Conservation (phyloP, 2,329 filamentous ascomycete species). For the Torrubiellomyces zombiae region DNA sequence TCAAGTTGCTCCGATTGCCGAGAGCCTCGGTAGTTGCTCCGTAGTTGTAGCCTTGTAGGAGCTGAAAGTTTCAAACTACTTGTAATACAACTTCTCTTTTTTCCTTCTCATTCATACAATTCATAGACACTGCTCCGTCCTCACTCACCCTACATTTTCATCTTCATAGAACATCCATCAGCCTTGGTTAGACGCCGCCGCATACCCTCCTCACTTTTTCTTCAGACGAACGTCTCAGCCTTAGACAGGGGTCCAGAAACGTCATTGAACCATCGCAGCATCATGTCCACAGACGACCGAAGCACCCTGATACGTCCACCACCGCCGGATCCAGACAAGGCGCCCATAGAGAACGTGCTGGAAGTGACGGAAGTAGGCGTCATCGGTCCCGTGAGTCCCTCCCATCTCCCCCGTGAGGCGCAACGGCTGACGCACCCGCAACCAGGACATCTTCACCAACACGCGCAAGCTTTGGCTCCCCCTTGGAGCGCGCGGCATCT, state of each 20-base stretch:
- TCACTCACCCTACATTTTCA: too few relatives aligned
- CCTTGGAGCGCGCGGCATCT: constrained; percentile 80
- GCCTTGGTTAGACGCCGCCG: too few relatives aligned
- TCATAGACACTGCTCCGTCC: too few relatives aligned
- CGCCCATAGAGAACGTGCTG: constrained; percentile 75
- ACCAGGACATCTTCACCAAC: constrained; percentile 87
- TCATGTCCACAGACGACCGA: constrained; percentile 11
- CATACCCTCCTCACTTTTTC: too few relatives aligned
- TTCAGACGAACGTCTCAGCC: too few relatives aligned
- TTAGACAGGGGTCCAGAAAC: not conserved
- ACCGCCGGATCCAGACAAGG: constrained; percentile 52
- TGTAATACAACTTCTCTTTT: too few relatives aligned
- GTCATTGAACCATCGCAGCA: not conserved
- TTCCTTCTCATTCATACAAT: too few relatives aligned
- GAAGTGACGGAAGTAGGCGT: constrained; percentile 68
- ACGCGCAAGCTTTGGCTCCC: constrained; percentile 85
- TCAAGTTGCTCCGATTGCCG: too few relatives aligned
- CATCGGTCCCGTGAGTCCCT: constrained; percentile 50
- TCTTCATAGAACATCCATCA: too few relatives aligned
- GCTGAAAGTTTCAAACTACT: too few relatives aligned
- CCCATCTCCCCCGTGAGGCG: not conserved
- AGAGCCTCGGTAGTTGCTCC: too few relatives aligned
- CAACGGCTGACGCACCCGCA: not conserved
- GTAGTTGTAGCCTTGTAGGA: too few relatives aligned
- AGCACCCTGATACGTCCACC: constrained; percentile 48